A percentile compares a stretch with the other conserved stretches of the same genome.
phyloP scores from a whole-genome alignment of 1,284 basidiomycete genomes.

The Ceratobasidium sp. region DNA sequence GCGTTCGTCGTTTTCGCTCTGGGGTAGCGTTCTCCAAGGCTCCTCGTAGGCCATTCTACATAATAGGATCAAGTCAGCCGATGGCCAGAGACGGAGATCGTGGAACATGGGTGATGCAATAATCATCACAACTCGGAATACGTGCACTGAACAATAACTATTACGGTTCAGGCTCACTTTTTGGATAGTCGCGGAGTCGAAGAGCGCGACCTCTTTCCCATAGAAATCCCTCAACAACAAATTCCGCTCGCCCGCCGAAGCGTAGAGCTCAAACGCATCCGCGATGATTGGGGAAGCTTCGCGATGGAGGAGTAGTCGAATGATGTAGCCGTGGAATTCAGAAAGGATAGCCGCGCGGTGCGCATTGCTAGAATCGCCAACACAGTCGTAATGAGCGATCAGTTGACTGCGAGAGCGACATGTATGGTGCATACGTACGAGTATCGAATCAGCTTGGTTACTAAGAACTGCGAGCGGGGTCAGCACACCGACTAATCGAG shows the following conservation, averaged over 20 bases:
- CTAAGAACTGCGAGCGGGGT: constrained; percentile 67
- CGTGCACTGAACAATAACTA: too few species aligned
- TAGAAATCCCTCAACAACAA: constrained; percentile 85
- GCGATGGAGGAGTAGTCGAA: constrained; percentile 78
- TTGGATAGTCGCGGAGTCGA: constrained; percentile 50
- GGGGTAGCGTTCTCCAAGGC: constrained; percentile 40
- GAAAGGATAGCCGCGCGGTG: constrained; percentile 74
- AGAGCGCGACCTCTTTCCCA: constrained; percentile 81
- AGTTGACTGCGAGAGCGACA: not conserved
- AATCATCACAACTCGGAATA: too few species aligned
- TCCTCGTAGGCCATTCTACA: constrained; percentile 4
- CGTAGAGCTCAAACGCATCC: constrained; percentile 85
- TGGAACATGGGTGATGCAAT: too few species aligned
- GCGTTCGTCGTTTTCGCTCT: constrained; percentile 68
- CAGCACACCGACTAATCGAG: not conserved
- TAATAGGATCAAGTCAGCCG: too few species aligned
- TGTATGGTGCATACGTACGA: constrained; percentile 42
- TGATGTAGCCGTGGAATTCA: constrained; percentile 76
- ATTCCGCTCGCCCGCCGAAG: constrained; percentile 80
- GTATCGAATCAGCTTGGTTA: constrained; percentile 81
- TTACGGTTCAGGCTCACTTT: not conserved
- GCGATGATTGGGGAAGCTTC: constrained; percentile 83
- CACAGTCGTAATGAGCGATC: not conserved
- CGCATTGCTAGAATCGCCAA: constrained; percentile 46
- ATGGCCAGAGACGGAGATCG: too few species aligned